Evolutionary conservation across 202 grass and related monocot genomes (phyloP), one percentile per base, ranked within the genome.

Genomic region (Cymbopogon flexuosus): DNA sequence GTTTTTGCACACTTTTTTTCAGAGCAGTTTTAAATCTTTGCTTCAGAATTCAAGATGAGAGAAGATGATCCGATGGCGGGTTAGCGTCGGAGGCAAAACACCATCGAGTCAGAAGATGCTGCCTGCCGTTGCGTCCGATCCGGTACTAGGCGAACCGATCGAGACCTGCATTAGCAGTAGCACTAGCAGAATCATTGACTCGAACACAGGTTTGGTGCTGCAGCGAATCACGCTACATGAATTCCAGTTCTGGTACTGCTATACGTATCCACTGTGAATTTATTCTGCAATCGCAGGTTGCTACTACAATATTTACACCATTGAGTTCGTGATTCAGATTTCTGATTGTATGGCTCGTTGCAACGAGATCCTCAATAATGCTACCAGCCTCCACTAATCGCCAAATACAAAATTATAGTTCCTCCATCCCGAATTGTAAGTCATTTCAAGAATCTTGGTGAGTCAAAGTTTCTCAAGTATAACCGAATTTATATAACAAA

Each of bases 1-100:
- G 8, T 18, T 65, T 75, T 83, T 8, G 19, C 35, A 31, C 2
- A 36, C 4, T n/a, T 23, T 35, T 57, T 67, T 46, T 52, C 21
- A 11, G 57, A 7, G 41, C 27, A 14, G 3, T 68, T 66, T 83
- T 66, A 72, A 81, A 71, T 62, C 9, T 52, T 10, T 35, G 29
- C 7, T 76, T 76, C 36, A 67, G 14, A 79, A 8, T 60, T 66
- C 47, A 18, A 52, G 40, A 68, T 67, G 43, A 49, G 43, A 49
- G 59, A 79, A 37, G 59, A 79, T 73, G 59, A 73, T 79, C 62
- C 54, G 62, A 79, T 66, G 62, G 45, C 45, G 11, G 31, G 42
- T 63, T 59, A 40, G 65, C 65, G 65, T 58, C 64, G 18, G 19
- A 22, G 64, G 64, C 64, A 11, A 19, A 37, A 39, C 62, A 21